phyloP scores from a whole-genome alignment of 2,329 filamentous ascomycete genomes.

The Colletotrichum tropicale region DNA sequence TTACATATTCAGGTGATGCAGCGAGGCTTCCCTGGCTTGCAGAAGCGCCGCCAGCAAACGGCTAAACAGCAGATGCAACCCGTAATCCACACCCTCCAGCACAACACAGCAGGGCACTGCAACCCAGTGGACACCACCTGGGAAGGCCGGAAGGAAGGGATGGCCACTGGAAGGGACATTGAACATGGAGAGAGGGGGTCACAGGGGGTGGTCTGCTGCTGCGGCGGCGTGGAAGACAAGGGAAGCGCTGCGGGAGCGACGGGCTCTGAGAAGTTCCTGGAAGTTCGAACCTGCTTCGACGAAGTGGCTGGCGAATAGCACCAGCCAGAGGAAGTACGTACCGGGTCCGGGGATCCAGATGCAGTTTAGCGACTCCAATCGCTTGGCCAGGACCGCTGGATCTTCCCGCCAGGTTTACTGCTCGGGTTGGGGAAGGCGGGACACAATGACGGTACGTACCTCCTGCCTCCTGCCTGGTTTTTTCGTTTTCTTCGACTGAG shows the following conservation, averaged over 20 bases:
- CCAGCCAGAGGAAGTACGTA: background rate
- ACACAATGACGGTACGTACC: background rate
- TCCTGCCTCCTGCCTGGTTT: background rate
- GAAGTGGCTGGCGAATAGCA: background rate
- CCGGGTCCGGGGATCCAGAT: background rate
- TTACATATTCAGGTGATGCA: background rate
- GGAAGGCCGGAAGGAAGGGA: background rate
- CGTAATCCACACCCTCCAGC: background rate
- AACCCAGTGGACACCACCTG: background rate
- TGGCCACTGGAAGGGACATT: background rate
- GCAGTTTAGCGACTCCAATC: background rate
- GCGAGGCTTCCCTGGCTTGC: background rate
- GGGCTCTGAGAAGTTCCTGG: background rate
- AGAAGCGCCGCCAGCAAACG: conserved; percentile 12
- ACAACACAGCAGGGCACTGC: background rate
- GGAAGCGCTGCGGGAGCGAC: conserved; percentile 8
- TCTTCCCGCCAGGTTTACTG: background rate
- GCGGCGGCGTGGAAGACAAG: background rate
- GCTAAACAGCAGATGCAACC: background rate
- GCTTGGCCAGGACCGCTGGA: background rate
- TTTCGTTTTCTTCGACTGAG: background rate
- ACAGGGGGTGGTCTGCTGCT: background rate
- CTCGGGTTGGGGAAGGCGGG: background rate
- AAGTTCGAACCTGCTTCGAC: background rate
- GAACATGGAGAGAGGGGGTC: background rate